A percentile compares a stretch with the other conserved stretches of the same genome.
These are phyloP conservation scores for Bipolaris bicolor DNA, from an alignment of 2,329 filamentous ascomycete genomes.

Conservation along the genomic window DNA sequence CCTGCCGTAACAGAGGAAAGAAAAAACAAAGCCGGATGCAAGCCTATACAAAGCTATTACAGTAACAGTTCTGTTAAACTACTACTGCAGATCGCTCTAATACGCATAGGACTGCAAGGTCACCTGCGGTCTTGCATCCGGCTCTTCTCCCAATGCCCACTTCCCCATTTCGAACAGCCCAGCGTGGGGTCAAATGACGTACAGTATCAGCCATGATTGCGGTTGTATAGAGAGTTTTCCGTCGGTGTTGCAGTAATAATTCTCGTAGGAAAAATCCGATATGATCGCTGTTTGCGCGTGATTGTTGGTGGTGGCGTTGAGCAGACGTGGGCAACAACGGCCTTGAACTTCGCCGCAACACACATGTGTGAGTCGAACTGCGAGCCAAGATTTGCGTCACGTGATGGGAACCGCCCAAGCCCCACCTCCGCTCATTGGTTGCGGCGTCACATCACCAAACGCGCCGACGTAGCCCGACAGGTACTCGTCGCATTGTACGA, in stretches of 20 bases:
- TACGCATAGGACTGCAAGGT: background rate
- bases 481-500: slow-evolving; percentile 5
- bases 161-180: slow-evolving; percentile 27
- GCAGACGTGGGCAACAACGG: background rate
- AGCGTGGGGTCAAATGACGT: slow-evolving; percentile 40
- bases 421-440: slow-evolving; percentile 38
- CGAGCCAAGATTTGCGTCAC: slow-evolving; percentile 29
- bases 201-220: slow-evolving; percentile 61
- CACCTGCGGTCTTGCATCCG: background rate
- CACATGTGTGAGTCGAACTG: slow-evolving; percentile 27
- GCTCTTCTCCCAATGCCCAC: slow-evolving; percentile 15
- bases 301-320: slow-evolving; percentile 5
- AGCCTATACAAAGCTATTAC: background rate
- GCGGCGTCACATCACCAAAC: slow-evolving; percentile 25
- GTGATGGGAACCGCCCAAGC: slow-evolving; percentile 23
- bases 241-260: slow-evolving; percentile 5
- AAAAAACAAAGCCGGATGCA: background rate
- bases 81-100: background rate
- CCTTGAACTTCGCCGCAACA: slow-evolving; percentile 18
- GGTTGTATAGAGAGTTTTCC: slow-evolving; percentile 30
- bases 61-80: background rate
- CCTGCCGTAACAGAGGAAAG: background rate
- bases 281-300: background rate
- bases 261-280: background rate
- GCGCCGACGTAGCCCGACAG: slow-evolving; percentile 10